Evolutionary conservation across 768 basidiomycete genomes (phyloP).

Genomic region (Boletus pseudopeckii): DNA sequence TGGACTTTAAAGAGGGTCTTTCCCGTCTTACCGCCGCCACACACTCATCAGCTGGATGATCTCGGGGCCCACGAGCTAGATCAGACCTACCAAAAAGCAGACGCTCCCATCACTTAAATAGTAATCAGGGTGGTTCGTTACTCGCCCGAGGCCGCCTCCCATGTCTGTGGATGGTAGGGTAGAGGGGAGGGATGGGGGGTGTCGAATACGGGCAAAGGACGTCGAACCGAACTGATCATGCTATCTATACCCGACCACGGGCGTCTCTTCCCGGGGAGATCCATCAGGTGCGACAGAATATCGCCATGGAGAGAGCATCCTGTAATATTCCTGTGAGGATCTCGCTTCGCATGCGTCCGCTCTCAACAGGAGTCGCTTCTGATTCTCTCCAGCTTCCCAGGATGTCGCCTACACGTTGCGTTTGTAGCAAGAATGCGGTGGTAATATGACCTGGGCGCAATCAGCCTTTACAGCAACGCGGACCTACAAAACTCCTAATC

Average conservation of each 20-base stretch:
- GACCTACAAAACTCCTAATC: conserved; percentile 18
- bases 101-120: conserved; percentile 15
- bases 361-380: not conserved
- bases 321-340: conserved; percentile 8
- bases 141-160: conserved; percentile 12
- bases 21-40: conserved; percentile 41
- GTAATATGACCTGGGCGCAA: conserved; percentile 8
- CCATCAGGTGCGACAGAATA: not conserved
- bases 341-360: conserved; percentile 4
- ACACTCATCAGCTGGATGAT: conserved; percentile 3
- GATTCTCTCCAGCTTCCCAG: not conserved
- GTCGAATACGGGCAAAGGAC: not conserved
- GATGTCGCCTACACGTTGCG: not conserved
- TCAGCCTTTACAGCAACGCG: conserved; percentile 14
- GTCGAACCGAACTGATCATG: not conserved
- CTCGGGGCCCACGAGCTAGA: not conserved
- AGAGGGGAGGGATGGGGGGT: not conserved
- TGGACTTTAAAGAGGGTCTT: conserved; percentile 52
- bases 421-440: not conserved
- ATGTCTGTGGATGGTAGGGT: conserved; percentile 2
- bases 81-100: conserved; percentile 15
- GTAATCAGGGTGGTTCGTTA: not conserved
- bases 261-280: conserved; percentile 19
- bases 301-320: not conserved
- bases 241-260: conserved; percentile 18